Conservation (phyloP, 306 rosid genomes). For the Fragaria iinumae region DNA sequence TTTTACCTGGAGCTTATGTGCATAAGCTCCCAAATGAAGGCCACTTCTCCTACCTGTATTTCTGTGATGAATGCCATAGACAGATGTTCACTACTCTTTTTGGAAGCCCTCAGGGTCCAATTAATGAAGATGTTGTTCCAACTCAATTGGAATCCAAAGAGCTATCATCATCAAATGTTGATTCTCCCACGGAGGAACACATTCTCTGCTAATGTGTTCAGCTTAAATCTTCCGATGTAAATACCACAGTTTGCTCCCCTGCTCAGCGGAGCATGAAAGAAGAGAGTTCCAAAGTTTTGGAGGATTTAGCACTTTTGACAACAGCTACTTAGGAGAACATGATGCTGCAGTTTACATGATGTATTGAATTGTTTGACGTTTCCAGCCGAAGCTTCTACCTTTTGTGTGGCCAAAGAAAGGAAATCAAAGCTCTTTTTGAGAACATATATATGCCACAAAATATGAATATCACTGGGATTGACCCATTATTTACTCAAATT, state of each 20-base stretch:
- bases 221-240: slow-evolving; percentile 47
- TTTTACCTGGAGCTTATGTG: slow-evolving; percentile 65
- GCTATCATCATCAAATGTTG: slow-evolving; percentile 24
- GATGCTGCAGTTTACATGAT: neutral
- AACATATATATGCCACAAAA: neutral
- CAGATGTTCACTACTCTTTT: slow-evolving; percentile 66
- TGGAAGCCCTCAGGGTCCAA: slow-evolving; percentile 74
- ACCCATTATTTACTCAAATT: neutral
- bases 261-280: slow-evolving; percentile 37
- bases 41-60: slow-evolving; percentile 78
- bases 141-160: slow-evolving; percentile 29
- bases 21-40: slow-evolving; percentile 90
- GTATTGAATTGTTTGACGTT: neutral
- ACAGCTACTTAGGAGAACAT: slow-evolving; percentile 17
- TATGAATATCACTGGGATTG: neutral
- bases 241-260: slow-evolving; percentile 53
- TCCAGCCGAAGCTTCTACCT: neutral
- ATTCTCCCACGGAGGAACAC: slow-evolving; percentile 35
- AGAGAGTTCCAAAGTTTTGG: slow-evolving; percentile 29
- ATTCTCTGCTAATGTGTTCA: slow-evolving; percentile 10
- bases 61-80: slow-evolving; percentile 81
- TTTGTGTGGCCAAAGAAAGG: neutral
- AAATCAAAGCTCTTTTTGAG: neutral
- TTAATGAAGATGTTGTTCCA: slow-evolving; percentile 23
- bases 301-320: slow-evolving; percentile 28